Conservation (phyloP, 2,329 filamentous ascomycete genomes). For the Allantophomopsis cytisporea region DNA sequence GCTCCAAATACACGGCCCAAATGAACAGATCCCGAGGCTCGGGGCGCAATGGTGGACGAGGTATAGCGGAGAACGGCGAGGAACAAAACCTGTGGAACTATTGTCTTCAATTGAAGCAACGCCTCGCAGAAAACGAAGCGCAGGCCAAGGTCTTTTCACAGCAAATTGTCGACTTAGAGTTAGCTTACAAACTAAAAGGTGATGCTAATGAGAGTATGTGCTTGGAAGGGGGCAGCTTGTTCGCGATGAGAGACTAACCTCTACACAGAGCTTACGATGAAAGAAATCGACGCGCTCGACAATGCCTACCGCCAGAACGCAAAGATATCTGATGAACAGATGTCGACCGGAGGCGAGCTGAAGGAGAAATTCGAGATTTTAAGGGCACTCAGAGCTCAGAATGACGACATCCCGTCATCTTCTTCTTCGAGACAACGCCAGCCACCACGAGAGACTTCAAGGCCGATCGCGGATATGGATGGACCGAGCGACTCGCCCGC, state of each 20-base stretch:
- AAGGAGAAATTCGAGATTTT: conserved; percentile 5
- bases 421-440: conserved; percentile 11
- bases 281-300: conserved; percentile 11
- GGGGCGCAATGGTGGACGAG: too few relatives aligned
- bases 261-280: conserved; percentile 8
- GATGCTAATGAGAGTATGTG: conserved; percentile 4
- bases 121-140: conserved; percentile 1
- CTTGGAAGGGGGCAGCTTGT: not conserved
- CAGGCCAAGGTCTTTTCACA: conserved; percentile 6
- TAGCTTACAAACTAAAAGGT: conserved; percentile 4
- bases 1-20: too few relatives aligned
- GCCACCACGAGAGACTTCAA: conserved; percentile 5
- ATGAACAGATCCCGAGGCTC: too few relatives aligned
- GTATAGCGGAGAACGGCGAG: not conserved
- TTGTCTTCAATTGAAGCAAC: not conserved
- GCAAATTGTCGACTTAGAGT: conserved; percentile 8
- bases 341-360: conserved; percentile 4
- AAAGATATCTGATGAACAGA: conserved; percentile 13
- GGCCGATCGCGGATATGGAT: conserved; percentile 12
- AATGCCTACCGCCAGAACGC: conserved; percentile 15
- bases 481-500: conserved; percentile 16
- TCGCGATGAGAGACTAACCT: conserved; percentile 1
- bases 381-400: conserved; percentile 8
- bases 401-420: conserved; percentile 9
- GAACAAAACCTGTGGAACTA: not conserved